phyloP scores from a whole-genome alignment of 228 moss, liverwort and hornwort species.

The Sphagnum fallax region DNA sequence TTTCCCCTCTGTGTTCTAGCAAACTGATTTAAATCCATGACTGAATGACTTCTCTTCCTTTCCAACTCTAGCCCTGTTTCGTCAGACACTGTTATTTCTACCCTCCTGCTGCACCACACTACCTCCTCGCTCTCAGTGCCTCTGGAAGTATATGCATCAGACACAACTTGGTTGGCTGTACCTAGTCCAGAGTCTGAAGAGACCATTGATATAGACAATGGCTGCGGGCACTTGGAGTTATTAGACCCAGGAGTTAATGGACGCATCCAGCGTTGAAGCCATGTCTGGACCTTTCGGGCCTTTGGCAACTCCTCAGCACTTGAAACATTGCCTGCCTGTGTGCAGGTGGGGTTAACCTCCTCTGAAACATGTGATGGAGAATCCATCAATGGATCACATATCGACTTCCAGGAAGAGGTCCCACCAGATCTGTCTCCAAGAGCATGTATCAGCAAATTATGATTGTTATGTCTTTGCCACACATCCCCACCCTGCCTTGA shows the following conservation, averaged over 20 bases:
- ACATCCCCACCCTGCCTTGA: slow-evolving; percentile 7
- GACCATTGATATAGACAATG: not conserved
- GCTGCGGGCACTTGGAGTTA: slow-evolving; percentile 7
- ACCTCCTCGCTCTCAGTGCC: slow-evolving; percentile 19
- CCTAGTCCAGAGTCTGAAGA: not conserved
- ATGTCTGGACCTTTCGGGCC: slow-evolving; percentile 17
- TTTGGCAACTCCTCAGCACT: slow-evolving; percentile 4
- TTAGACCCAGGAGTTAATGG: slow-evolving; percentile 12
- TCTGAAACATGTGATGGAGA: slow-evolving; percentile 7
- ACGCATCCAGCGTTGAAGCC: slow-evolving; percentile 51
- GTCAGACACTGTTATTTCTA: slow-evolving; percentile 2
- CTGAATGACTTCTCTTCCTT: slow-evolving; percentile 1
- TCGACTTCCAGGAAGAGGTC: slow-evolving; percentile 23
- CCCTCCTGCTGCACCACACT: slow-evolving; percentile 6
- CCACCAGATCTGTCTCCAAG: slow-evolving; percentile 22
- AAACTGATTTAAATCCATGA: not conserved
- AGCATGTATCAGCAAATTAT: slow-evolving; percentile 8
- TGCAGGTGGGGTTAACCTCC: slow-evolving; percentile 1
- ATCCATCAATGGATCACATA: slow-evolving; percentile 16
- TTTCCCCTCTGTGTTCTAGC: slow-evolving; percentile 6
- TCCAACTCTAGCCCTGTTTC: slow-evolving; percentile 7
- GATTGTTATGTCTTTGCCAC: slow-evolving; percentile 1
- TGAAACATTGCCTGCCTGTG: not conserved
- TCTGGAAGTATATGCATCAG: slow-evolving; percentile 5
- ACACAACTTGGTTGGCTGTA: no score